Conservation (phyloP, 2,329 filamentous ascomycete genomes). For the Penicillium hesseltinei region DNA sequence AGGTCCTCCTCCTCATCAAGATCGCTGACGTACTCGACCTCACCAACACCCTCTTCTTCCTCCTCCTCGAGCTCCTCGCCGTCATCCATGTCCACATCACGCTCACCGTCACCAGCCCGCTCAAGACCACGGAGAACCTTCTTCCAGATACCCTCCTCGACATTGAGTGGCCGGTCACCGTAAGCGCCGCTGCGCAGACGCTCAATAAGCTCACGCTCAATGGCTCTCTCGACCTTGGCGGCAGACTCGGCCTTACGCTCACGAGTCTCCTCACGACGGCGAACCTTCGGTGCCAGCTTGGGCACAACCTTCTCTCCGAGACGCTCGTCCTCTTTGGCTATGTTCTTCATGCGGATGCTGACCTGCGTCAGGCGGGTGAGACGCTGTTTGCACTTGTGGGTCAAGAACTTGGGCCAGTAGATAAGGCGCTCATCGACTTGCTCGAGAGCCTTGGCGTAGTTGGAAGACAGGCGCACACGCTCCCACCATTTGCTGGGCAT, state of each 20-base stretch:
- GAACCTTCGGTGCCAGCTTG: constrained; percentile 86
- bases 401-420: constrained; percentile 91
- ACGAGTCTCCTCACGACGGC: constrained; percentile 69
- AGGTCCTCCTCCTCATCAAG: constrained; percentile 75
- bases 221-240: constrained; percentile 91
- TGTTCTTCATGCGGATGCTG: constrained; percentile 69
- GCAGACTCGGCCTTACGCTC: constrained; percentile 76
- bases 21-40: constrained; percentile 92
- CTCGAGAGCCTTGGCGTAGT: constrained; percentile 85
- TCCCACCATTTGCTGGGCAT: constrained; percentile 94
- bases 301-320: constrained; percentile 86
- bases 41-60: constrained; percentile 68
- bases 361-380: constrained; percentile 91
- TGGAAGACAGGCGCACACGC: constrained; percentile 80
- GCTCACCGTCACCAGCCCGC: constrained; percentile 74
- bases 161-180: constrained; percentile 90
- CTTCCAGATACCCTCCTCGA: constrained; percentile 94
- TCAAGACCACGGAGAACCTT: constrained; percentile 91
- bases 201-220: constrained; percentile 92
- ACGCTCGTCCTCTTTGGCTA: constrained; percentile 85
- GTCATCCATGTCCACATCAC: constrained; percentile 85
- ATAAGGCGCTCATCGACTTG: constrained; percentile 82
- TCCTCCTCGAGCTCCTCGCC: constrained; percentile 76
- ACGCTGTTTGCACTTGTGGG: constrained; percentile 95
- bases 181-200: constrained; percentile 88